Evolutionary conservation across 1,284 basidiomycete species (phyloP).

Genomic region (Pseudozyma pruni): DNA sequence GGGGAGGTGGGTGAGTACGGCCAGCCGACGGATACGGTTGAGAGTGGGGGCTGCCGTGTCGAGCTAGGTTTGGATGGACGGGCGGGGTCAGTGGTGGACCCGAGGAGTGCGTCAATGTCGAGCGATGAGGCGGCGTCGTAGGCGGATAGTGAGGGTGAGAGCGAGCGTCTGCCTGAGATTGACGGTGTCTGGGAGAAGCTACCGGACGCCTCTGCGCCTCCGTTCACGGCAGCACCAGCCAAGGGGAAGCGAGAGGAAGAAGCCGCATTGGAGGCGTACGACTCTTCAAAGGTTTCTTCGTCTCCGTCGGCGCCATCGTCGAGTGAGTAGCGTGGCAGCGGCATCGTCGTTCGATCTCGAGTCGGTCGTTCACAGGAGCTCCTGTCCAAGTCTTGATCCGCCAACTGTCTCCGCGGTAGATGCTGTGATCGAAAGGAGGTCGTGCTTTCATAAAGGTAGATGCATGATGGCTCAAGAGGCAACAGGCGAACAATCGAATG

Average conservation of each 20-base stretch:
- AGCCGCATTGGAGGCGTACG: constrained; percentile 19
- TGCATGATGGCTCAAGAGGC: too few relatives aligned
- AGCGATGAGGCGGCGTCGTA: constrained; percentile 20
- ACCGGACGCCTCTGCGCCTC: not conserved
- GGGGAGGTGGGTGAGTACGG: constrained; percentile 16
- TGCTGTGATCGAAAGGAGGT: too few relatives aligned
- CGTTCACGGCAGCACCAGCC: not conserved
- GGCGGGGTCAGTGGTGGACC: not conserved
- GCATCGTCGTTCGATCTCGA: constrained; percentile 11
- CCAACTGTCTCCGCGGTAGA: too few relatives aligned
- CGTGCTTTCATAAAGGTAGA: too few relatives aligned
- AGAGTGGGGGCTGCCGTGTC: not conserved
- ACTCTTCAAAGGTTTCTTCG: constrained; percentile 27
- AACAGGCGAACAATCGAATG: too few relatives aligned
- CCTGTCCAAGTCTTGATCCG: too few relatives aligned
- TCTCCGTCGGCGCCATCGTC: constrained; percentile 37
- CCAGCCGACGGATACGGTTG: constrained; percentile 10
- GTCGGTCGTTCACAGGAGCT: not conserved
- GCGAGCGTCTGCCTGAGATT: not conserved
- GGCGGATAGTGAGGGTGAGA: constrained; percentile 7
- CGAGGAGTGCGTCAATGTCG: constrained; percentile 32
- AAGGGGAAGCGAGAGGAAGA: constrained; percentile 16
- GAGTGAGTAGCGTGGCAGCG: constrained; percentile 35
- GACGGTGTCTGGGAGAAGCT: constrained; percentile 10
- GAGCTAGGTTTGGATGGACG: not conserved